Conservation (phyloP, 768 basidiomycete species). For the Chalciporus chontae region DNA sequence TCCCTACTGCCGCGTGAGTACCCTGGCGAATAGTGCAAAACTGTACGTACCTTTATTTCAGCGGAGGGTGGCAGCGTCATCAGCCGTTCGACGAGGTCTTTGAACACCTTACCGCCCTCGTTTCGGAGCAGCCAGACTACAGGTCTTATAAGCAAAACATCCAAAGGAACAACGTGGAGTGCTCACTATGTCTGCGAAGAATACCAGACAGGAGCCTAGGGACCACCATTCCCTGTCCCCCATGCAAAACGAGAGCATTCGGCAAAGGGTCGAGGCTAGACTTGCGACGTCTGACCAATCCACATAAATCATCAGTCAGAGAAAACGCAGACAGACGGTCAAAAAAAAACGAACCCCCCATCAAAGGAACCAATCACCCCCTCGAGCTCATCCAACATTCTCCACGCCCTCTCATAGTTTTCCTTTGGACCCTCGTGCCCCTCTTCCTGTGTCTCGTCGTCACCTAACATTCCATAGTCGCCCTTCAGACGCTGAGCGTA, state of each 20-base stretch:
- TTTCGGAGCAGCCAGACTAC: slow-evolving; percentile 68
- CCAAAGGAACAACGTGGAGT: neutral
- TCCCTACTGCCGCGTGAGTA: slow-evolving; percentile 42
- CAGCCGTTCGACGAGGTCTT: slow-evolving; percentile 54
- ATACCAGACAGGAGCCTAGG: slow-evolving; percentile 61
- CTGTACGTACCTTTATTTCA: slow-evolving; percentile 50
- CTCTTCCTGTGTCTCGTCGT: slow-evolving; percentile 31
- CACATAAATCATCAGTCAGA: neutral
- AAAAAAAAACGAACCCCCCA: slow-evolving; percentile 38
- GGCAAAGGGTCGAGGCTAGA: slow-evolving; percentile 38
- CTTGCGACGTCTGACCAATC: slow-evolving; percentile 38
- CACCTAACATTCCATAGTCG: slow-evolving; percentile 37
- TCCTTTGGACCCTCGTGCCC: slow-evolving; percentile 45
- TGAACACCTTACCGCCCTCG: slow-evolving; percentile 49
- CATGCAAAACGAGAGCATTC: slow-evolving; percentile 17
- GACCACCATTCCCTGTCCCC: slow-evolving; percentile 47
- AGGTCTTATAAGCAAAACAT: neutral
- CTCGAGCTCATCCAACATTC: slow-evolving; percentile 62
- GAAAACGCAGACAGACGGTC: neutral
- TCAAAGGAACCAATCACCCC: slow-evolving; percentile 52
- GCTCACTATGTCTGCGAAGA: slow-evolving; percentile 66
- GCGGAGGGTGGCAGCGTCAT: slow-evolving; percentile 52
- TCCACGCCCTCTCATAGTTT: slow-evolving; percentile 53
- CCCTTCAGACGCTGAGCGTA: slow-evolving; percentile 56
- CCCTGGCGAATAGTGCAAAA: neutral